A percentile compares a stretch with the other conserved stretches of the same genome.
phyloP scores from a whole-genome alignment of 306 rosid species.

The Pueraria montana region DNA sequence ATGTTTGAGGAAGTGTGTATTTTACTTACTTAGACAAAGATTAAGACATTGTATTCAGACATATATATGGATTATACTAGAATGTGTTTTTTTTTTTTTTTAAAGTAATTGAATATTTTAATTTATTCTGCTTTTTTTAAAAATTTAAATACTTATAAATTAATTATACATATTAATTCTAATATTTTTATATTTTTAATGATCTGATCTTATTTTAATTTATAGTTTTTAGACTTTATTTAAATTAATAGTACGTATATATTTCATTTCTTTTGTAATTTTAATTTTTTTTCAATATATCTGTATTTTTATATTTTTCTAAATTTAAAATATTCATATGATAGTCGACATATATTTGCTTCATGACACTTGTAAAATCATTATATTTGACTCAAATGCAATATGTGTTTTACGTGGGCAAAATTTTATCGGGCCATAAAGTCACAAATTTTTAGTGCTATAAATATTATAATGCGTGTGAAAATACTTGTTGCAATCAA shows the following conservation, averaged over 20 bases:
- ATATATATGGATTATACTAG: not conserved
- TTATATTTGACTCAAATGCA: not conserved
- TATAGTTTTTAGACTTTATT: not conserved
- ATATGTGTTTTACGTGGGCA: not conserved
- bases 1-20: not conserved
- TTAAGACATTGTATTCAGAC: conserved; percentile 15
- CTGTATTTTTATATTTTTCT: too few relatives aligned
- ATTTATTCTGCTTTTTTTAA: not conserved
- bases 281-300: too few relatives aligned
- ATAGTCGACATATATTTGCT: too few relatives aligned
- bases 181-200: too few relatives aligned
- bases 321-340: too few relatives aligned
- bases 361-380: not conserved
- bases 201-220: not conserved
- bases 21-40: conserved; percentile 1
- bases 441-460: not conserved
- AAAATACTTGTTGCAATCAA: not conserved
- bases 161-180: not conserved
- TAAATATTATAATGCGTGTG: not conserved
- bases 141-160: not conserved
- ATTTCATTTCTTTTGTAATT: too few relatives aligned
- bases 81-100: not conserved
- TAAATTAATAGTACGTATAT: too few relatives aligned
- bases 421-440: not conserved
- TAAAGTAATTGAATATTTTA: not conserved